phyloP scores from a whole-genome alignment of 176 grass and related monocot genomes.

The Stipa capillata region DNA sequence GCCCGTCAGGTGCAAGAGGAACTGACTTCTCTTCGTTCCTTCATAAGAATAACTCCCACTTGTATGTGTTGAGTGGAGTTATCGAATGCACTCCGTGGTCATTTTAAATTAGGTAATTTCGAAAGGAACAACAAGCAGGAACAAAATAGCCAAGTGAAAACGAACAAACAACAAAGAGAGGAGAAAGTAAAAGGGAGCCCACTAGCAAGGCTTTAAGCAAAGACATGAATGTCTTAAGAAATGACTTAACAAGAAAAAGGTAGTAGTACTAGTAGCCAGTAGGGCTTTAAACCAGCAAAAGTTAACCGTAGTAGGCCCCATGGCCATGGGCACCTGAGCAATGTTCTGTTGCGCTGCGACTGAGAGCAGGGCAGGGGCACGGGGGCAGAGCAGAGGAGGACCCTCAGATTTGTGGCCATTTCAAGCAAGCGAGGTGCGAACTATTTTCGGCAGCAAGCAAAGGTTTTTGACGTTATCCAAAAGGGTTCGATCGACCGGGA shows the following conservation, averaged over 20 bases:
- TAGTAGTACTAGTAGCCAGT: too few species aligned
- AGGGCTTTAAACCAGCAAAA: background rate
- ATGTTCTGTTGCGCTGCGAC: too few species aligned
- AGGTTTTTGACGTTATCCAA: background rate
- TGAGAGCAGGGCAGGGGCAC: too few species aligned
- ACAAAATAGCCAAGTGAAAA: background rate
- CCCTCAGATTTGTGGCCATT: background rate
- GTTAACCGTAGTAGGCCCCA: background rate
- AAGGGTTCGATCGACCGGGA: background rate
- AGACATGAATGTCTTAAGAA: background rate
- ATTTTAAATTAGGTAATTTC: background rate
- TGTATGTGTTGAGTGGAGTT: background rate
- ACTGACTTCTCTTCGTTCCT: background rate
- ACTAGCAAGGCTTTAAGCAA: background rate
- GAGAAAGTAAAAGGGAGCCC: too few species aligned
- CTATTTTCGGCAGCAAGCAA: constrained; percentile 25
- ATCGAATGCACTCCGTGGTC: too few species aligned
- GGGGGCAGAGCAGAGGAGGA: background rate
- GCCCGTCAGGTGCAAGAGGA: background rate
- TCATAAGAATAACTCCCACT: background rate
- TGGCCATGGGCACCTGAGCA: background rate
- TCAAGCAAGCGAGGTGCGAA: background rate
- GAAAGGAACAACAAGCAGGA: background rate
- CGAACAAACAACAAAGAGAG: background rate
- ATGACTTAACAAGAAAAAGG: background rate